These are phyloP conservation scores for Cryomyces antarcticus DNA, from an alignment of 495 filamentous ascomycete genomes.

Conservation along the genomic window DNA sequence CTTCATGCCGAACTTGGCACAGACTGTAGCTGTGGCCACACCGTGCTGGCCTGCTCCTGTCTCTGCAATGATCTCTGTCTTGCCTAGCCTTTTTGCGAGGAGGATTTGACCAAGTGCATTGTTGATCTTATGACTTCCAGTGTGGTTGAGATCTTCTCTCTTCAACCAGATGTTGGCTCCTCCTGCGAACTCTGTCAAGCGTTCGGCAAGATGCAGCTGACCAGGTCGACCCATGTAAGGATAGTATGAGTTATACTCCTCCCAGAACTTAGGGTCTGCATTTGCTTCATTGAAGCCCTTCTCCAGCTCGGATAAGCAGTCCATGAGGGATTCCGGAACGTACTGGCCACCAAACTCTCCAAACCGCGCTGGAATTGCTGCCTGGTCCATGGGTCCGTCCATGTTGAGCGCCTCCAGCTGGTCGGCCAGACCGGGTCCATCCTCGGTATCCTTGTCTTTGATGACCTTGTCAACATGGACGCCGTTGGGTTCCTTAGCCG, in stretches of 20 bases:
- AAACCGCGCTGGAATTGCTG: conserved; percentile 59
- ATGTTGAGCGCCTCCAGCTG: conserved; percentile 55
- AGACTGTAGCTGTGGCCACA: conserved; percentile 89
- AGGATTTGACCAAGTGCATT: conserved; percentile 83
- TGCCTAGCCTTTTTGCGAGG: conserved; percentile 60
- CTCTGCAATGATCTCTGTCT: conserved; percentile 87
- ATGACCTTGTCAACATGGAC: conserved; percentile 42
- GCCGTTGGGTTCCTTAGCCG: conserved; percentile 29
- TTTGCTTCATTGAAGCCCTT: conserved; percentile 71
- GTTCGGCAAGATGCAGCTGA: conserved; percentile 70
- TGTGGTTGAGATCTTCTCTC: conserved; percentile 72
- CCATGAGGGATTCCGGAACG: conserved; percentile 93
- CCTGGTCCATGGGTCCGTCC: conserved; percentile 23
- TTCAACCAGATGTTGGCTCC: conserved; percentile 94
- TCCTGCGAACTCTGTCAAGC: conserved; percentile 69
- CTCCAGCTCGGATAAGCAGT: conserved; percentile 81
- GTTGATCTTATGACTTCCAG: conserved; percentile 87
- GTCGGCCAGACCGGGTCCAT: conserved; percentile 42
- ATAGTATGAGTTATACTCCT: conserved; percentile 91
- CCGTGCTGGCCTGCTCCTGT: conserved; percentile 95
- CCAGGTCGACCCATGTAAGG: conserved; percentile 93
- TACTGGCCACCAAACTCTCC: conserved; percentile 98
- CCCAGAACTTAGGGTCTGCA: conserved; percentile 84
- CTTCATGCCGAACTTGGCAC: conserved; percentile 88
- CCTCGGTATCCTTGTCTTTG: conserved; percentile 33